Base-by-base conservation (phyloP, 1,284 basidiomycete species). In the Cystobasidium pallidum region DNA sequence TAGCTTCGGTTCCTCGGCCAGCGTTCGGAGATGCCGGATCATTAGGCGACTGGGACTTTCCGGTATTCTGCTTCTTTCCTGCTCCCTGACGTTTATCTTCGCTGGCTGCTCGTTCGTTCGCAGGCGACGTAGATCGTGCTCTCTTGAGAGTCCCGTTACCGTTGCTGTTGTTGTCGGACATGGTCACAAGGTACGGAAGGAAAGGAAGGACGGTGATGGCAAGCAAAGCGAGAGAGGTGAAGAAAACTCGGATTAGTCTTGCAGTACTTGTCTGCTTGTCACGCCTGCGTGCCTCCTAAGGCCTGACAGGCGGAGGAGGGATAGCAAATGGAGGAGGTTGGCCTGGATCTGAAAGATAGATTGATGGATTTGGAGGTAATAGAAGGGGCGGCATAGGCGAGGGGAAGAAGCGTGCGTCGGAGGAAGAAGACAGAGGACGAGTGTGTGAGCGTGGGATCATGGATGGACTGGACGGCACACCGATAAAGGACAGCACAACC, bases 1-100 rank as follows among this genome's bases (percentile, higher is more conserved):
- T 41, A 49, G 57, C 34, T 36, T 26, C 62, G 19, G 34, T 24
- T 17, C 26, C 47, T 36, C 62, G 24, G n/a, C 3, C 10, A 30
- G 45, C 47, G 32, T 24, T 51, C 8, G 62, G 45, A 30, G 62
- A 64, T 21, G 39, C 62, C n/a, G 62, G 51, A 30, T 36, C 62
- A 64, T 64, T 51, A 51, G 45, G 26, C 7, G 62, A 34, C 36
- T 39, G 28, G 15, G 30, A 19, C n/a, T 43, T 47, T 10, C 67
- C 67, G 4, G 67, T 70, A 26, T 70, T 70, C 57, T 70, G 67
- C 43, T 70, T 70, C 67, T 70, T 70, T 13, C 55, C 67, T 10
- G 43, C 47, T 21, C 57, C 57, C n/a, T 57, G 67, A 13, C 21
- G 43, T 64, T n/a, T 32, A 26, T 47, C 45, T 47, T 70, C 58